Evolutionary conservation across 1,139 yeast genomes (phyloP).

Genomic region (Kluyveromyces marxianus): DNA sequence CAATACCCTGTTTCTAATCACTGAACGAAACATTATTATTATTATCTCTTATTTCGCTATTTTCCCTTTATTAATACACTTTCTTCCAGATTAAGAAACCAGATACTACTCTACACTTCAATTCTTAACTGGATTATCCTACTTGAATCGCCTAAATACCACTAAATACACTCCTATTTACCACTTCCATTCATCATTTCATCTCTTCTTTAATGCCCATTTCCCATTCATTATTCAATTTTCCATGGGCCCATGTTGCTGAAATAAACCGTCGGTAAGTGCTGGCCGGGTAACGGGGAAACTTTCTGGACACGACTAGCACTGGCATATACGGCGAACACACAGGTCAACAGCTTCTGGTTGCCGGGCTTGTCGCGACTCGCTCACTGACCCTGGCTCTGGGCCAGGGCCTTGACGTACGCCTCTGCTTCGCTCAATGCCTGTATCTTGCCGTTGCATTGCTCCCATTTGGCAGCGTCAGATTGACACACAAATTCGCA

Average conservation of each 20-base stretch:
- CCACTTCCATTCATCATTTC: too few relatives aligned
- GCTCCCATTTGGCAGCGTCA: constrained; percentile 28
- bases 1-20: not conserved
- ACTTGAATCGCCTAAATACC: too few relatives aligned
- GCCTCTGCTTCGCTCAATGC: constrained; percentile 30
- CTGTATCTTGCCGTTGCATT: constrained; percentile 27
- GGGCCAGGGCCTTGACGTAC: too few relatives aligned
- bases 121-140: not conserved
- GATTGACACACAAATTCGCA: constrained; percentile 35
- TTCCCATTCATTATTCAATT: too few relatives aligned
- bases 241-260: too few relatives aligned
- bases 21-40: not conserved
- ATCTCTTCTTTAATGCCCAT: too few relatives aligned
- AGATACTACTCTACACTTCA: not conserved
- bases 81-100: not conserved
- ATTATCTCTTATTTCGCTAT: not conserved
- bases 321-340: too few relatives aligned
- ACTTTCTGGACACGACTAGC: too few relatives aligned
- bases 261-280: too few relatives aligned
- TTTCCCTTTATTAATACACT: not conserved
- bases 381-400: not conserved
- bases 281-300: too few relatives aligned
- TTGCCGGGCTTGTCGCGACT: not conserved
- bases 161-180: too few relatives aligned
- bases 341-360: too few relatives aligned